Evolutionary conservation across 495 filamentous ascomycete genomes (phyloP).

Genomic region (Lichenothelia convexa): DNA sequence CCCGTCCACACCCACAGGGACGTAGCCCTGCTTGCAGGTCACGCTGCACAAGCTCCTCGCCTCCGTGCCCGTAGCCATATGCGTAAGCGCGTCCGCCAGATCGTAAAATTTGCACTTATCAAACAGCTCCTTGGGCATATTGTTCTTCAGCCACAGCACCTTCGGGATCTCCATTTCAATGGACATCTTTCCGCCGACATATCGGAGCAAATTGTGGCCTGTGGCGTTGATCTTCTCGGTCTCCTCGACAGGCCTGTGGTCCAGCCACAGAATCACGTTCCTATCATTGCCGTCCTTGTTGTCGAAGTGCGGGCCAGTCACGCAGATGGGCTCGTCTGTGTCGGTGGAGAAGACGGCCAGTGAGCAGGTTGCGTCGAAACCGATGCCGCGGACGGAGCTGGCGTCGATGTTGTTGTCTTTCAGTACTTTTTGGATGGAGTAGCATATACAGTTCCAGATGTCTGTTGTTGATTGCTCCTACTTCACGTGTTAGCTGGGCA

Average conservation of each 20-base stretch:
- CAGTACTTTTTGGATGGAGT: conserved; percentile 59
- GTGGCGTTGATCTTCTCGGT: conserved; percentile 83
- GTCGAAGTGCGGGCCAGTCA: conserved; percentile 72
- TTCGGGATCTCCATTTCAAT: conserved; percentile 99
- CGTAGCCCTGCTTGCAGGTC: conserved; percentile 89
- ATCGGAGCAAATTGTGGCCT: conserved; percentile 77
- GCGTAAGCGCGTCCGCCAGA: conserved; percentile 78
- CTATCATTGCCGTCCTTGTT: conserved; percentile 53
- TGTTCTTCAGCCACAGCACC: conserved; percentile 89
- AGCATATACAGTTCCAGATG: conserved; percentile 84
- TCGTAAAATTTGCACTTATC: conserved; percentile 92
- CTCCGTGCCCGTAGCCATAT: conserved; percentile 88
- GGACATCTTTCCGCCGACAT: conserved; percentile 93
- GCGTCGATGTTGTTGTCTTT: conserved; percentile 60
- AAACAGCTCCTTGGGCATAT: conserved; percentile 89
- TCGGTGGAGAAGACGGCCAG: conserved; percentile 75
- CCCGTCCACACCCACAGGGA: conserved; percentile 88
- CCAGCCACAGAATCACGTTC: conserved; percentile 84
- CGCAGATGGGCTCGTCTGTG: conserved; percentile 73
- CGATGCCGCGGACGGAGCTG: conserved; percentile 60
- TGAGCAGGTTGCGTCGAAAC: conserved; percentile 95
- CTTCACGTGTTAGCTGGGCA: background rate
- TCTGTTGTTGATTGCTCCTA: conserved; percentile 96
- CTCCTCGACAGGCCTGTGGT: conserved; percentile 79
- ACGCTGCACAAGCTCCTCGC: conserved; percentile 82